Base-by-base conservation (phyloP, 1,284 basidiomycete genomes). In the Fomitiporia mediterranea region DNA sequence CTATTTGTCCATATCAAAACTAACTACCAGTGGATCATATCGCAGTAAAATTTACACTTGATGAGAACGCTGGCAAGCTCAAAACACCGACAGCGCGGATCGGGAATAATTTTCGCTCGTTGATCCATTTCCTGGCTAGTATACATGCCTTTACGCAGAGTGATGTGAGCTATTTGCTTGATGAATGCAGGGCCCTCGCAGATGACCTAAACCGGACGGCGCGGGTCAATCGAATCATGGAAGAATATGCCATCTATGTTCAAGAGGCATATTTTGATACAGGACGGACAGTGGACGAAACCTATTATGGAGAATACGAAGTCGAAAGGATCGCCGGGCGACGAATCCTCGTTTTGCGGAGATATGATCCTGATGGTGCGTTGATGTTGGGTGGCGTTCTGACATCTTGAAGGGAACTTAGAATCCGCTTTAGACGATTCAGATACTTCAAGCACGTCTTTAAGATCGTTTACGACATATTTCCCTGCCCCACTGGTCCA, bases 221-320 rank as follows among this genome's bases (percentile, higher is more conserved):
- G 11, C 54, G 58, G 8, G 54, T 60, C 28, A 60, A 60, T 42
- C 54, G 58, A 9, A 60, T 60, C 17, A 60, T 60, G 58, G 58
- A 60, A 42, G 46, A 56, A 28, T 60, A 60, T 34, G 51, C 54
- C 4, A 32, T 39, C 25, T 56, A 60, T 50, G 50, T 60, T 3
- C 58, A 60, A 44, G 58, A 60, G 40, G 55, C 58, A 17, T 60
- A 60, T 21, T 60, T 60, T 38, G 58, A 60, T 50, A 54, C 42
- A 2, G 55, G 55, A 5, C 49, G 51, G 8, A 60, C 55, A 13
- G 58, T 60, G n/a, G 58, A 60, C 38, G 54, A 60, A 43, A 55
- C 58, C 21, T 56, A 60, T 37, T 37, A 55, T 21, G 58, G 58
- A n/a, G 58, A 60, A 34, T 60, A 60, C 38, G 58, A 60, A 34